Percentiles rank a stretch among this genome's conserved stretches.
Conservation (phyloP, 768 basidiomycete species). For the Amanita rimosa region DNA sequence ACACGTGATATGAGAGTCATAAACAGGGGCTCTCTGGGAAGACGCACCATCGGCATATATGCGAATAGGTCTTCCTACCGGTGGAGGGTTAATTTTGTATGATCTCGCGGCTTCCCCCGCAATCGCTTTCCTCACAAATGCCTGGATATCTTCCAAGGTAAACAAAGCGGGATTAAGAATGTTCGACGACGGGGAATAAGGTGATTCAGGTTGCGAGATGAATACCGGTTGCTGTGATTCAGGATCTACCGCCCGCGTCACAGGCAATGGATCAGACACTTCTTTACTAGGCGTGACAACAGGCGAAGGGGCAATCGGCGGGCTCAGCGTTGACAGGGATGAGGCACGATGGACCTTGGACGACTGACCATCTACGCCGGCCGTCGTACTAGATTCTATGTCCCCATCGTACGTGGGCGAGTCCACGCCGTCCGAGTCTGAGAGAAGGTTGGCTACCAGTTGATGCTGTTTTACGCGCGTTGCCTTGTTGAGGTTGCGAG, state of each 20-base stretch:
- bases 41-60: conserved; percentile 87
- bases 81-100: conserved; percentile 85
- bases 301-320: conserved; percentile 22
- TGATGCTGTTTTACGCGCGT: conserved; percentile 31
- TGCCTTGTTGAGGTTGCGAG: conserved; percentile 18
- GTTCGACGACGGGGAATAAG: conserved; percentile 22
- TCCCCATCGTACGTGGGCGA: conserved; percentile 89
- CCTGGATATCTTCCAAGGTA: conserved; percentile 67
- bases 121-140: conserved; percentile 67
- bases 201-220: conserved; percentile 27
- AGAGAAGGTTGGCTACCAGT: conserved; percentile 42
- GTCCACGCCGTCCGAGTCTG: conserved; percentile 68
- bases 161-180: conserved; percentile 57
- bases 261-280: conserved; percentile 10
- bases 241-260: conserved; percentile 1
- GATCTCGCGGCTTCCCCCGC: conserved; percentile 50
- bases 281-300: conserved; percentile 13
- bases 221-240: conserved; percentile 19
- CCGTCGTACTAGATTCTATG: conserved; percentile 68
- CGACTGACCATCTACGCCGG: conserved; percentile 31
- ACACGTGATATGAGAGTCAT: background rate
- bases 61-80: conserved; percentile 67
- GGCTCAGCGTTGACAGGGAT: conserved; percentile 42
- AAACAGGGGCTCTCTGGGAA: conserved; percentile 13
- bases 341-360: conserved; percentile 27